These are phyloP conservation scores for Linderina pennispora DNA, from an alignment of 192 early-diverging fungal genomes.

Conservation along the genomic window DNA sequence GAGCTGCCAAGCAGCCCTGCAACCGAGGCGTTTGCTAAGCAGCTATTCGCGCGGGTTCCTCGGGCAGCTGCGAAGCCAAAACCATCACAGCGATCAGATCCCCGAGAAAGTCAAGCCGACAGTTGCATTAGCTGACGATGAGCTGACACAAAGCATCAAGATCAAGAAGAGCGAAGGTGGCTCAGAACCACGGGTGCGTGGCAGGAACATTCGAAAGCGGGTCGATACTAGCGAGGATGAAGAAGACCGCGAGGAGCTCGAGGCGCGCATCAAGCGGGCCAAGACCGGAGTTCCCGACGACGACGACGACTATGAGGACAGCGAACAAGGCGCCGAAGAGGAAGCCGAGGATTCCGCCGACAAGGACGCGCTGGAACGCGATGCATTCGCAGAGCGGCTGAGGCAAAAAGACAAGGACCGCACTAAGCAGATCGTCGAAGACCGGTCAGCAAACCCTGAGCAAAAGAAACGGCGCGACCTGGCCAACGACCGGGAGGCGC, in stretches of 20 bases:
- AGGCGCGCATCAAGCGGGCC: slow-evolving; percentile 49
- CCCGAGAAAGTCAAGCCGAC: too few relatives aligned
- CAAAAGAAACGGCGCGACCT: slow-evolving; percentile 62
- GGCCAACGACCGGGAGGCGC: slow-evolving; percentile 73
- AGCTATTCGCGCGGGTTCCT: slow-evolving; percentile 58
- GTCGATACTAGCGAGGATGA: slow-evolving; percentile 60
- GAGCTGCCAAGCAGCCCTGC: slow-evolving; percentile 56
- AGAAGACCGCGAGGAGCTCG: slow-evolving; percentile 51
- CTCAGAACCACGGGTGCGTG: slow-evolving; percentile 3
- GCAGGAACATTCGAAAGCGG: slow-evolving; percentile 44
- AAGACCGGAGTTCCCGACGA: slow-evolving; percentile 40
- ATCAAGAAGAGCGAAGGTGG: neutral
- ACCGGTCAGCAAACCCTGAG: slow-evolving; percentile 52
- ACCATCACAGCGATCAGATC: too few relatives aligned
- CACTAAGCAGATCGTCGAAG: slow-evolving; percentile 53
- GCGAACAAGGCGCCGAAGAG: slow-evolving; percentile 7
- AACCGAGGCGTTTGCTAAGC: slow-evolving; percentile 55
- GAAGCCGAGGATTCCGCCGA: slow-evolving; percentile 39
- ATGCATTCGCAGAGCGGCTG: slow-evolving; percentile 82
- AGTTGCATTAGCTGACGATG: too few relatives aligned
- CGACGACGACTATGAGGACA: slow-evolving; percentile 25
- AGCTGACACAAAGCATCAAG: neutral
- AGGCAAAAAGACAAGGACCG: slow-evolving; percentile 75
- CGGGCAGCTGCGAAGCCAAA: too few relatives aligned
- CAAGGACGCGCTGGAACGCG: slow-evolving; percentile 78